Evolutionary conservation across 257 asterid genomes (phyloP), one percentile per base, ranked within the genome.

Genomic region (Solanum dulcamara): DNA sequence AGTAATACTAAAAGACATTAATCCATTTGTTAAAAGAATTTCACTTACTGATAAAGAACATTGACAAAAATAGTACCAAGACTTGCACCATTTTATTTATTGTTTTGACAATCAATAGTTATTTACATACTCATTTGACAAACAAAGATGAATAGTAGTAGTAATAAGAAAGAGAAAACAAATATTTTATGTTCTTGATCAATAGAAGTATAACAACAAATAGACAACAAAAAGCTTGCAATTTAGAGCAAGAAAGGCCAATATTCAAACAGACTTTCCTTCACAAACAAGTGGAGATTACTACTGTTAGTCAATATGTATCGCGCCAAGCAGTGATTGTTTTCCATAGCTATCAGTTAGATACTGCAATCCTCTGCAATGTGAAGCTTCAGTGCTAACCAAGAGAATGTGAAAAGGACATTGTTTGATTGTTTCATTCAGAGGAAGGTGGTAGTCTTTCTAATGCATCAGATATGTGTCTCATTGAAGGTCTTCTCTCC

Each of bases 401-500:
- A 13, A 12, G 12, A 33, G 12, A 77, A 26, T n/a, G 40, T 1
- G 26, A 77, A 17, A 28, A 28, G 68, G 38, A 28, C 14, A n/a
- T 2, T 60, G 40, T 37, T 82, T 12, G 28, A 55, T 57, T 8
- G 12, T 84, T 11, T 86, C 62, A 87, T n/a, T 85, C 80, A 85
- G 89, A 87, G 20, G 90, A 40, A 42, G 89, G 80, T 5, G 91
- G 89, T 59, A 94, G 42, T 84, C 95, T 92, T 81, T 95, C 98
- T 81, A 96, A 75, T 32, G 92, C 91, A 50, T 94, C 99, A 8
- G 86, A 84, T n/a, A 95, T 86, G 72, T 91, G 92, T 88, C 96
- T 94, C 96, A 92, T 93, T 4, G 98, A 89, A 12, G 98, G 98
- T 82, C 99, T 91, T 62, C 91, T 90, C 4, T 97, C 98, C 0